Evolutionary conservation across 371 early-diverging fungal species (phyloP).

Genomic region (Blakeslea trispora): DNA sequence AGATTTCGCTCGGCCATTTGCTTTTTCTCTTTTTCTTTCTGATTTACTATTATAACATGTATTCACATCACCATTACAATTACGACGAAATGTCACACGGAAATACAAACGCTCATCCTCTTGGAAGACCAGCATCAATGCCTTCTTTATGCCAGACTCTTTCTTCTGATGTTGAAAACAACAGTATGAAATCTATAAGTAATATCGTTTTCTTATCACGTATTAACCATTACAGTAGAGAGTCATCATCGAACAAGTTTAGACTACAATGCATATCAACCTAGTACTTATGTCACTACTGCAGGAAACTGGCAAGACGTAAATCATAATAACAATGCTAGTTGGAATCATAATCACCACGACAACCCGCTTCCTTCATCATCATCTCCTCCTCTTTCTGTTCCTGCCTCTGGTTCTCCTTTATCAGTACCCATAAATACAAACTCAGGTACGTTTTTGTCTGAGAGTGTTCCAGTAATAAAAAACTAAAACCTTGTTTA

Average conservation of each 20-base stretch:
- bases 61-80: slow-evolving; percentile 13
- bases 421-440: not conserved
- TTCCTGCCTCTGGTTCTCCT: slow-evolving; percentile 1
- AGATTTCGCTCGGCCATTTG: not conserved
- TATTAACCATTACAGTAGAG: not conserved
- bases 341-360: slow-evolving; percentile 27
- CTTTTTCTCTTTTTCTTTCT: not conserved
- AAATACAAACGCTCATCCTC: slow-evolving; percentile 21
- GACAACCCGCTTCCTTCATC: slow-evolving; percentile 10
- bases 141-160: slow-evolving; percentile 12
- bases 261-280: not conserved
- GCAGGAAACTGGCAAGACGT: slow-evolving; percentile 13
- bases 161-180: not conserved
- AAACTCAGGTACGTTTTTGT: not conserved
- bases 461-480: too few relatives aligned
- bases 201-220: not conserved
- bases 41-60: not conserved
- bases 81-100: slow-evolving; percentile 14
- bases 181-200: not conserved
- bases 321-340: slow-evolving; percentile 14
- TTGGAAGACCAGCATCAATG: slow-evolving; percentile 26
- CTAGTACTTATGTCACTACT: slow-evolving; percentile 3
- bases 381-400: slow-evolving; percentile 1
- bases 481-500: too few relatives aligned
- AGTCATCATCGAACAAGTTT: slow-evolving; percentile 1